Conservation (phyloP, 257 asterid genomes). For the Paulownia fortunei region DNA sequence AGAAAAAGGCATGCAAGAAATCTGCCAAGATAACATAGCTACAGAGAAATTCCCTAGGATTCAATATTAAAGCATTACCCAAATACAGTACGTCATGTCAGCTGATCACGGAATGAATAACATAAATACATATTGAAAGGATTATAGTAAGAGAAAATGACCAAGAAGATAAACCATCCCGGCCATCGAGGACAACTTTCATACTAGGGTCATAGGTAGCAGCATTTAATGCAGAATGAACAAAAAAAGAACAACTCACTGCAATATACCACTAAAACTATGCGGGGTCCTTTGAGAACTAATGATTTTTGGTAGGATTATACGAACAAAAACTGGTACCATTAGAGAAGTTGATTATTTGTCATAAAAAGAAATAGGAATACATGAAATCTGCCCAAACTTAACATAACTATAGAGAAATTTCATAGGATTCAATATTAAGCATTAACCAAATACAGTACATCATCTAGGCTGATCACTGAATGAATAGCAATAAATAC, state of each 20-base stretch:
- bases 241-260: conserved; percentile 15
- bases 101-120: background rate
- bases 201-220: background rate
- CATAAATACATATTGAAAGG: background rate
- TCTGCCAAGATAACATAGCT: background rate
- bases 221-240: background rate
- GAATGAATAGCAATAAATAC: background rate
- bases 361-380: background rate
- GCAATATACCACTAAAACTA: background rate
- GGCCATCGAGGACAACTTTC: background rate
- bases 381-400: too few relatives aligned
- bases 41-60: background rate
- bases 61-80: conserved; percentile 11
- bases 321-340: background rate
- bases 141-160: background rate
- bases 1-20: background rate
- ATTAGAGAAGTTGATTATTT: too few relatives aligned
- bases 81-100: background rate
- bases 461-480: too few relatives aligned
- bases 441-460: background rate
- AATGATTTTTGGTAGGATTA: background rate
- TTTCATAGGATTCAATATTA: background rate
- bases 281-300: background rate
- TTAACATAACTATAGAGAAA: background rate
- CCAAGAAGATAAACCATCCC: background rate